These are phyloP conservation scores for Collariella sp. DNA, from an alignment of 495 filamentous ascomycete species.

Conservation along the genomic window DNA sequence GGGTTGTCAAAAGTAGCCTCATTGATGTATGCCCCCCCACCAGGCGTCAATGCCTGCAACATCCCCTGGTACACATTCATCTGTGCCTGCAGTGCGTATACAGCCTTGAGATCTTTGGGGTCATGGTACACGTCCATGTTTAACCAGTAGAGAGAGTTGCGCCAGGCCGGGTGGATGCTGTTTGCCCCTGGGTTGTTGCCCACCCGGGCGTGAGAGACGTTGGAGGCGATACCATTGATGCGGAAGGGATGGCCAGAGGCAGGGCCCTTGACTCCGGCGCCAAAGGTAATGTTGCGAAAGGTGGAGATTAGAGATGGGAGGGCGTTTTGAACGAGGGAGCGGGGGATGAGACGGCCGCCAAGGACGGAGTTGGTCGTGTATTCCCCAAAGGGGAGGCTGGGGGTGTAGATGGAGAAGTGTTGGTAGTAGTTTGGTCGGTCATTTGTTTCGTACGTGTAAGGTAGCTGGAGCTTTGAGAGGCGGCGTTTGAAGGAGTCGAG, in stretches of 20 bases:
- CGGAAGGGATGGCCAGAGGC: background rate
- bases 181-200: slow-evolving; percentile 30
- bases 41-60: slow-evolving; percentile 21
- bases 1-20: slow-evolving; percentile 46
- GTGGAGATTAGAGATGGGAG: slow-evolving; percentile 33
- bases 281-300: slow-evolving; percentile 34
- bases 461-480: slow-evolving; percentile 22
- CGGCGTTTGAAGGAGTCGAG: slow-evolving; percentile 22
- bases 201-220: slow-evolving; percentile 33
- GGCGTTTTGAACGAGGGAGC: slow-evolving; percentile 30
- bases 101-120: slow-evolving; percentile 16
- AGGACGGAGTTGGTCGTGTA: background rate
- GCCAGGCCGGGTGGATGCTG: slow-evolving; percentile 51
- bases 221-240: slow-evolving; percentile 19
- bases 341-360: slow-evolving; percentile 43
- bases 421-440: slow-evolving; percentile 3
- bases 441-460: slow-evolving; percentile 21
- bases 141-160: slow-evolving; percentile 30
- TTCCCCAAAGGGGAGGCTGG: background rate
- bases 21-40: slow-evolving; percentile 38
- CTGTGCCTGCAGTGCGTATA: background rate
- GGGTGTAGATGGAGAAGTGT: background rate
- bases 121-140: slow-evolving; percentile 30
- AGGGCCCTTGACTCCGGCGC: slow-evolving; percentile 31
- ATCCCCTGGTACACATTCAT: slow-evolving; percentile 7